Base-by-base conservation (phyloP, 2,329 filamentous ascomycete species). In the Acrocalymma vagum region DNA sequence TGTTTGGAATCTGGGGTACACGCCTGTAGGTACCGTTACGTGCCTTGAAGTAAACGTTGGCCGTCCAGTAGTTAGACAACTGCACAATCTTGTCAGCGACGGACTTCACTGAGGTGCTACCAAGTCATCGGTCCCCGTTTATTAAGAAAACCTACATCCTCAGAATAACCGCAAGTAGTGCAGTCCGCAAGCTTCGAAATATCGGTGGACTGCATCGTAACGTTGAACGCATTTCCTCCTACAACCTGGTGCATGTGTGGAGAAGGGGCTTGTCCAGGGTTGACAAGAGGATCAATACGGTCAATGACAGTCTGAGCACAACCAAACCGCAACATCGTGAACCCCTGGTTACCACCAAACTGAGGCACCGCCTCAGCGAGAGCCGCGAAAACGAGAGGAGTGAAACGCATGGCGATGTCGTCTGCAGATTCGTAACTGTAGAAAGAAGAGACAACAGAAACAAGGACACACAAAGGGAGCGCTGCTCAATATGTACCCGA, bases 11-110 rank as follows among this genome's bases (percentile, higher is more conserved):
- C 20, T 62, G 58, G 14, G 57, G 58, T 2, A 66, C 61, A 22
- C 62, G 57, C 50, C 63, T 66, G 43, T 58, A 66, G 5, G 53
- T 63, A 4, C 62, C 62, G 25, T 66, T 66, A 11, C 55, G 46
- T 1, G 62, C 62, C 34, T 62, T 63, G 53, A 63, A 66, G 42
- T 65, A 66, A 8, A 66, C 41, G 17, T 63, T 64, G 9, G 62
- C 62, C 6, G 62, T 66, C 62, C 62, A 66, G 51, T 66, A 65
- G 42, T 65, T 64, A 14, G 41, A 48, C 13, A 55, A 20, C 38
- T 50, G 7, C 15, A 35, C 23, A 24, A n/a, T n/a, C n/a, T n/a
- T n/a, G n/a, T 24, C 26, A 16, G 9, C 7, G 1, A 15, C 10
- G 3, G n/a, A 9, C 4, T 25, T 42, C 25, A 49, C 38, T 10